Percentiles rank a stretch among this genome's conserved stretches.
These are phyloP conservation scores for Crithidia fasciculata DNA, from an alignment of 208 protist genomes.

Conservation along the genomic window DNA sequence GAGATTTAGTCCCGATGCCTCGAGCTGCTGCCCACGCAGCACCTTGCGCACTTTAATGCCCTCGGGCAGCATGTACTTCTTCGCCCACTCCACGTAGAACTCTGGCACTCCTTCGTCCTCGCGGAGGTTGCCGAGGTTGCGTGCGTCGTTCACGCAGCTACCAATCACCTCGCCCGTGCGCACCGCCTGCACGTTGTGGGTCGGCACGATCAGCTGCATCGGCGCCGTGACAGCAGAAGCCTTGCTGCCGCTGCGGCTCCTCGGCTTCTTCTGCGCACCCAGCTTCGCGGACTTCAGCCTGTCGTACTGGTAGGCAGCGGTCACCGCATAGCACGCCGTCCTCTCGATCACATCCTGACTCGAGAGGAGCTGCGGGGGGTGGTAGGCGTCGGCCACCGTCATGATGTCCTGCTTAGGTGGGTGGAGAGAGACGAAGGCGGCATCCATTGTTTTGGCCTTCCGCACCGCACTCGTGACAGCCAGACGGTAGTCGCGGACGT, in stretches of 20 bases:
- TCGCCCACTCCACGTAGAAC: constrained; percentile 80
- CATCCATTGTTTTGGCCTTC: constrained; percentile 47
- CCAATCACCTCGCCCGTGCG: constrained; percentile 69
- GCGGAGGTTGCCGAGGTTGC: constrained; percentile 84
- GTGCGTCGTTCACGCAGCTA: constrained; percentile 74
- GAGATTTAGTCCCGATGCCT: constrained; percentile 63
- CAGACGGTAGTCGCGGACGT: constrained; percentile 67
- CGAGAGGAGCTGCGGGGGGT: constrained; percentile 45
- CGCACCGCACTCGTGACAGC: constrained; percentile 78
- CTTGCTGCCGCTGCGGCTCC: not conserved
- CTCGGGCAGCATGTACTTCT: constrained; percentile 44
- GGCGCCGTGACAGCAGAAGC: not conserved
- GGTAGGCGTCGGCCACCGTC: constrained; percentile 39
- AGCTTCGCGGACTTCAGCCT: constrained; percentile 45
- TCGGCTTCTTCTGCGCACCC: constrained; percentile 1
- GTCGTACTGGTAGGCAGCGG: constrained; percentile 78
- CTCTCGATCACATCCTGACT: constrained; percentile 65
- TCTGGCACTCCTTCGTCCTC: constrained; percentile 82
- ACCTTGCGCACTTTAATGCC: constrained; percentile 67
- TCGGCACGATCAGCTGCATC: constrained; percentile 53
- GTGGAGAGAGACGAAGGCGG: constrained; percentile 27
- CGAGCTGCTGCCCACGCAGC: constrained; percentile 57
- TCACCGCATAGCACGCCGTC: constrained; percentile 71
- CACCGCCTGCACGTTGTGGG: constrained; percentile 50
- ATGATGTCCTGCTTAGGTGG: constrained; percentile 36